Base-by-base conservation (phyloP, 129 eudicot genomes). In the Cynara cardunculus region DNA sequence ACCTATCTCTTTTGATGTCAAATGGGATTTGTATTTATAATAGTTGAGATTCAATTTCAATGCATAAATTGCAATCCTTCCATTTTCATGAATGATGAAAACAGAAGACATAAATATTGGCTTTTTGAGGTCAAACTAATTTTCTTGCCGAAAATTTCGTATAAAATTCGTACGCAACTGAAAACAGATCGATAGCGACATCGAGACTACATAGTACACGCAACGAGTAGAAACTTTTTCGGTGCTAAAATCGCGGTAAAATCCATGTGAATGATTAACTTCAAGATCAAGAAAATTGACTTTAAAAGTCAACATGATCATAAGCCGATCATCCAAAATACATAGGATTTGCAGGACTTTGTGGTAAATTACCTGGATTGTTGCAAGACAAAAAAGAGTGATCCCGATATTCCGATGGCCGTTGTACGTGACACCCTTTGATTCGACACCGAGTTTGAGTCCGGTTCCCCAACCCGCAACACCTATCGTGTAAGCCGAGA, bases 381-480 rank as follows among this genome's bases (percentile, higher is more conserved):
- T 94, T 76, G 99, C 99, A 32, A 94, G 87, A 64, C 77, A 77
- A 83, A 94, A 94, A 59, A 94, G 97, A 5, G 90, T 56, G 79
- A 94, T 94, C 69, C 97, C 99, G 68, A 94, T 87, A 78, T 61
- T 83, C 10, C 96, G 91, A 34, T 94, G 99, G 26, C 69, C 21
- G 21, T 27, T 80, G 74, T 84, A 90, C 7, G 71, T 72, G 78
- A 94, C 71, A 69, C 91, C 96, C 76, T 84, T 83, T 5, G 97
- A 92, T 76, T 94, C 89, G 32, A 85, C 81, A 9, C 99, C 99
- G 10, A 94, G 97, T 62, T 90, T 89, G 35, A 94, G 91, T 26
- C 99, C 99, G 7, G 97, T 94, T 25, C 83, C 99, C 98, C 99
- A 92, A 11, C 99, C 99, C 21, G 96, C 96, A 81, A 94, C 99